Percentiles rank a stretch among this genome's conserved stretches.
Conservation (phyloP, 2,329 filamentous ascomycete species). For the Ascochyta pisi region DNA sequence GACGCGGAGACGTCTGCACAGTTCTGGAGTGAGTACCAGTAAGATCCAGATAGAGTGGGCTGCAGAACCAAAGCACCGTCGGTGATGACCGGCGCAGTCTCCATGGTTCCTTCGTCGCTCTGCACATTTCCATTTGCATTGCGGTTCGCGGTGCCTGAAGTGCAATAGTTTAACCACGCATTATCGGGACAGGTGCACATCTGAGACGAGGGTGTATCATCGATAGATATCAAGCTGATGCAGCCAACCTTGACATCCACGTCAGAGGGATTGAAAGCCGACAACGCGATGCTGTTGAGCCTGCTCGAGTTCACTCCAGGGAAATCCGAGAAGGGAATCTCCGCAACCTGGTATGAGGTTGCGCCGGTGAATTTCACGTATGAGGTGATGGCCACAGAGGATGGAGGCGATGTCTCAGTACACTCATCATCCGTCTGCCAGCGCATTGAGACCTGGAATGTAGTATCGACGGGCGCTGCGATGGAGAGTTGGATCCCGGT, state of each 20-base stretch:
- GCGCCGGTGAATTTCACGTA: constrained; percentile 10
- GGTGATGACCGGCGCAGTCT: not conserved
- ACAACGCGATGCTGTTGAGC: constrained; percentile 10
- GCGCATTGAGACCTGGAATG: constrained; percentile 9
- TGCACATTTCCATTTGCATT: constrained; percentile 11
- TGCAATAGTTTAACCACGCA: constrained; percentile 19
- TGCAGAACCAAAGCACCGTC: constrained; percentile 9
- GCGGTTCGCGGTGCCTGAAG: constrained; percentile 3
- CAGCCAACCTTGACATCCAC: constrained; percentile 12
- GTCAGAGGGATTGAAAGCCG: constrained; percentile 8
- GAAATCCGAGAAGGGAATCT: constrained; percentile 15
- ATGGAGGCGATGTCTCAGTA: not conserved
- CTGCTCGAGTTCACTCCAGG: constrained; percentile 12
- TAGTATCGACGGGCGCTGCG: constrained; percentile 7
- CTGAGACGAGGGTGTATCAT: not conserved
- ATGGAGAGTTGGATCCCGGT: constrained; percentile 14
- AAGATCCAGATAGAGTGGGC: constrained; percentile 7
- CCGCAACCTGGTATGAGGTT: constrained; percentile 9
- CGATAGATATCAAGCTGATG: constrained; percentile 3
- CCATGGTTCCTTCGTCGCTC: constrained; percentile 18
- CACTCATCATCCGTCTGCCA: constrained; percentile 12
- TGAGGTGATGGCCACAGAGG: constrained; percentile 13
- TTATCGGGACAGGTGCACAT: constrained; percentile 12
- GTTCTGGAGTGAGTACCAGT: constrained; percentile 17
- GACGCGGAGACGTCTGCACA: constrained; percentile 7